Conservation (phyloP, 306 rosid species). For the Begonia fuchsioides region DNA sequence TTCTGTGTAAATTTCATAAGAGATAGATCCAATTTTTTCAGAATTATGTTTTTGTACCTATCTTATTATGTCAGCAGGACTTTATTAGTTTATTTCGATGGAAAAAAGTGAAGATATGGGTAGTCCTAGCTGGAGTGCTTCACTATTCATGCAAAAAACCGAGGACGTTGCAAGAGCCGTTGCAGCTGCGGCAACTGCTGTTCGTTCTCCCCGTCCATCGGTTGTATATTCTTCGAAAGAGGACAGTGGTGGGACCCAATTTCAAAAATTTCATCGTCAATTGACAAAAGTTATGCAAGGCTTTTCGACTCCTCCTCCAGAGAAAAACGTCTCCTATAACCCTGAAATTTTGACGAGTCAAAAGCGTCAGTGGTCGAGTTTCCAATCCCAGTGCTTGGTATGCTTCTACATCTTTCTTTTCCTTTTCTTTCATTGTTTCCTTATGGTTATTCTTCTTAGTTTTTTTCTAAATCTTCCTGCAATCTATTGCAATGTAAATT, state of each 20-base stretch:
- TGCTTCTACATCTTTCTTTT: no score
- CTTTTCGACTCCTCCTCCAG: slow-evolving; percentile 53
- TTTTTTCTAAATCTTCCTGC: no score
- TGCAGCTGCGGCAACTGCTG: slow-evolving; percentile 56
- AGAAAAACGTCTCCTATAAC: slow-evolving; percentile 43
- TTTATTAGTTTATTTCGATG: slow-evolving; percentile 20
- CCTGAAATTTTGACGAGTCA: slow-evolving; percentile 79
- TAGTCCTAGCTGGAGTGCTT: slow-evolving; percentile 76
- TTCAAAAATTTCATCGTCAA: slow-evolving; percentile 63
- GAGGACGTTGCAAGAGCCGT: slow-evolving; percentile 84
- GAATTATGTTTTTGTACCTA: not conserved
- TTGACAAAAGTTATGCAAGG: slow-evolving; percentile 61
- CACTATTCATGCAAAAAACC: slow-evolving; percentile 53
- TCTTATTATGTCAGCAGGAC: slow-evolving; percentile 2
- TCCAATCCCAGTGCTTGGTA: slow-evolving; percentile 67
- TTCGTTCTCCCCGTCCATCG: slow-evolving; percentile 63
- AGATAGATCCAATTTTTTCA: slow-evolving; percentile 2
- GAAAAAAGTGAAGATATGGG: slow-evolving; percentile 45
- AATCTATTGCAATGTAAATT: no score
- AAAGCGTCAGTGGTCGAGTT: slow-evolving; percentile 90
- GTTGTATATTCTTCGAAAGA: slow-evolving; percentile 56
- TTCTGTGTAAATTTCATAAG: no score
- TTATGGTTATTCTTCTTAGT: no score
- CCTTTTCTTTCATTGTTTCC: not conserved
- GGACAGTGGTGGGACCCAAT: slow-evolving; percentile 50